Conservation (phyloP, 495 filamentous ascomycete genomes). For the Xylaria cubensis region DNA sequence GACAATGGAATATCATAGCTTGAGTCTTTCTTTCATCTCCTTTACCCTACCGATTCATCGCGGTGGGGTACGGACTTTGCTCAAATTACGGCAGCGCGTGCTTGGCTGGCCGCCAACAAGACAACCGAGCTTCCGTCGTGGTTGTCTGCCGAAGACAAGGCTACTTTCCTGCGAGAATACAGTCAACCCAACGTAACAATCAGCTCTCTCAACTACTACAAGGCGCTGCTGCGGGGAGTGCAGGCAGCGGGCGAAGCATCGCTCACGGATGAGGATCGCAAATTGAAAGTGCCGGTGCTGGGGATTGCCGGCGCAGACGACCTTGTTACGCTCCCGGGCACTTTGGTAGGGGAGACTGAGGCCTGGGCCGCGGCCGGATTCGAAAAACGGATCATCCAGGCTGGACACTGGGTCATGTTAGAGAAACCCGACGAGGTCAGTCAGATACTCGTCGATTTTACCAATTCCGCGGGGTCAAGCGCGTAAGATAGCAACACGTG, state of each 20-base stretch:
- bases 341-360: neutral
- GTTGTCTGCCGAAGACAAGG: neutral
- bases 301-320: neutral
- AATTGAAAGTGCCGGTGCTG: constrained; percentile 1
- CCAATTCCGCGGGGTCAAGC: neutral
- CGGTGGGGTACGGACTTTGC: neutral
- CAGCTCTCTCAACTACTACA: constrained; percentile 8
- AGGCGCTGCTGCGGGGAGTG: constrained; percentile 6
- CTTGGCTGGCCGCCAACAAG: constrained; percentile 2
- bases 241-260: neutral
- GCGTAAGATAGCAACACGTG: neutral
- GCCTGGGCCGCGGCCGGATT: neutral
- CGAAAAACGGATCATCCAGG: neutral
- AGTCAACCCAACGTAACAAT: neutral
- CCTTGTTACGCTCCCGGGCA: neutral
- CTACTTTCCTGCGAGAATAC: neutral
- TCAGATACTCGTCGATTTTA: constrained; percentile 10
- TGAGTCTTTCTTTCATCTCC: constrained; percentile 3
- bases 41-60: neutral
- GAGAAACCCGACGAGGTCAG: constrained; percentile 13
- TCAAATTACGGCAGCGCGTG: neutral
- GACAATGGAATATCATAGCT: neutral
- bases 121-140: neutral
- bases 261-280: constrained; percentile 3
- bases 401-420: constrained; percentile 11